Evolutionary conservation across 2,329 filamentous ascomycete genomes (phyloP), one percentile per base, ranked within the genome.

Genomic region (Aspergillus niger): DNA sequence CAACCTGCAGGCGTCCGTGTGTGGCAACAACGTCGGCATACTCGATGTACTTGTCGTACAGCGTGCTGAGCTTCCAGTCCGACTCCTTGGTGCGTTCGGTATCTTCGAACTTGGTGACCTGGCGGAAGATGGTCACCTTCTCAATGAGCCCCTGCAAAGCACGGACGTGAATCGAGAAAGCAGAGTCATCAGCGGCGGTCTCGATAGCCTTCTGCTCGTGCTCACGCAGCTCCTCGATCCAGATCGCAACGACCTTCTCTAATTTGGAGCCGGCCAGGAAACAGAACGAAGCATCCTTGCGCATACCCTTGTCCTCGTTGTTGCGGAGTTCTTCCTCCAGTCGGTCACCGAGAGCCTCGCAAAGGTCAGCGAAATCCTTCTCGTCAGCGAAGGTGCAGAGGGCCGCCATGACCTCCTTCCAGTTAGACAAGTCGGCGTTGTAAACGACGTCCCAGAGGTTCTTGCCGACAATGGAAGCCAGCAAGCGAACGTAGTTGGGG

Each of bases 361-460:
- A 99, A 10, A 99, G 87, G 73, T 97, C 92, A 5, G 94, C 87
- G 74, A 99, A 99, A 69, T 99, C 94, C 41, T 86, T 86, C 48
- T 92, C 90, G 64, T 96, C 89, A 0, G 95, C 95, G 76, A 94
- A 99, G 1, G 95, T 98, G 84, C 95, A 99, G 57, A 99, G 81
- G 1, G 93, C 91, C 28, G 92, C 93, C 91, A 99, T 96, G 3
- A 94, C 89, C 77, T 98, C 95, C 79, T 96, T 98, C 96, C 95
- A 99, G 77, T 95, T 91, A 55, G 85, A 85, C 49, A 99, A 81
- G 71, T 97, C 91, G 7, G 94, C 95, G 71, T 99, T 99, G 79
- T 98, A 92, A 7, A 98, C 95, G 49, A 98, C 86, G 78, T 99
- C 95, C 95, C 94, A 98, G 1, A 99, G 84, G 72, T 99, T 97